These are phyloP conservation scores for Sporobolomyces roseus DNA, from an alignment of 768 basidiomycete species.

Conservation along the genomic window DNA sequence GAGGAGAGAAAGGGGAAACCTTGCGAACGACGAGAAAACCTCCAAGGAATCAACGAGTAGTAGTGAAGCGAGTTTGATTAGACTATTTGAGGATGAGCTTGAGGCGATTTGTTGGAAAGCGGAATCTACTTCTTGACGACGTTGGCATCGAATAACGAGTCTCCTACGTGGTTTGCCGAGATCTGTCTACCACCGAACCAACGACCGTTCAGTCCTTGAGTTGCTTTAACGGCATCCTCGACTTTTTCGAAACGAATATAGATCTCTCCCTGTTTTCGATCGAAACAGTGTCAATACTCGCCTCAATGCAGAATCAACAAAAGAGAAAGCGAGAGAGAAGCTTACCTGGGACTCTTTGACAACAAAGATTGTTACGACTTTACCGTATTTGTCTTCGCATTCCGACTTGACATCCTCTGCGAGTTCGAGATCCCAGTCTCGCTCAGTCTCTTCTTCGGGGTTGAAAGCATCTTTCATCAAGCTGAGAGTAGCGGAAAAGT, in stretches of 20 bases:
- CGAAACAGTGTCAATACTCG: neutral
- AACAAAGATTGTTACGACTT: constrained; percentile 79
- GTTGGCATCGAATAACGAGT: constrained; percentile 33
- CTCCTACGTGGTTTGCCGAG: constrained; percentile 24
- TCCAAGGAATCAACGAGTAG: no score
- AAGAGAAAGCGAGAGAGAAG: neutral
- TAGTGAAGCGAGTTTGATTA: no score
- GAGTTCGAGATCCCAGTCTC: constrained; percentile 93
- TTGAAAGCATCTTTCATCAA: constrained; percentile 93
- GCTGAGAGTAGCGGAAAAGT: constrained; percentile 51
- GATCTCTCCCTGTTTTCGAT: constrained; percentile 73
- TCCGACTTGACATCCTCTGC: constrained; percentile 94
- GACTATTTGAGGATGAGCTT: no score
- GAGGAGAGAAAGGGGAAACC: no score
- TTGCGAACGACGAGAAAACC: no score
- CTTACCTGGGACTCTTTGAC: constrained; percentile 87
- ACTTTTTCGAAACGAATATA: constrained; percentile 84
- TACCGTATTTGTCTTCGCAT: constrained; percentile 84
- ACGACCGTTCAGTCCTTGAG: constrained; percentile 87
- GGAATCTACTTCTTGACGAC: constrained; percentile 4
- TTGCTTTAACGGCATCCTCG: constrained; percentile 73
- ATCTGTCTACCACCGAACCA: constrained; percentile 61
- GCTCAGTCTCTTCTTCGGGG: constrained; percentile 95
- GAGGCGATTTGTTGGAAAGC: no score
- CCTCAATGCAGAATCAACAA: neutral